Evolutionary conservation across 148 eudicot species (phyloP), one percentile per base, ranked within the genome.

Genomic region (Rhododendron griersonianum): DNA sequence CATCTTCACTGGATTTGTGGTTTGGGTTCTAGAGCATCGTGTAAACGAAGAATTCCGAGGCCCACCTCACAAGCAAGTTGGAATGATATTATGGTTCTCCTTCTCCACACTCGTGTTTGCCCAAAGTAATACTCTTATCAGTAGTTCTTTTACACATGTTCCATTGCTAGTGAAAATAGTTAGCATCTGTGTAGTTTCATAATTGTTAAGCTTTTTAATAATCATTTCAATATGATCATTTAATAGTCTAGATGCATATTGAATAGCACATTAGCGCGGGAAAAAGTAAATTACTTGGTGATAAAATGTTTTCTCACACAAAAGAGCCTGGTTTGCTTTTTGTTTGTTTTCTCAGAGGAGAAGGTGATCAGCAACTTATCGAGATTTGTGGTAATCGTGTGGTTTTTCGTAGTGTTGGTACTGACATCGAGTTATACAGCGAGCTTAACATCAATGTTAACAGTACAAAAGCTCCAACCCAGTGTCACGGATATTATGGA

Each of bases 1-100:
- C 78, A 53, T 95, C 51, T 93, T 88, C 90, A 92, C 90, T 6
- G 97, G 95, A 11, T 90, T 93, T 59, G 93, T 92, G 1, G 91
- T 95, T 67, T 92, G 96, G 97, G 89, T 93, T 11, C 91, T 95
- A 28, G 98, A 94, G 84, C 97, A 94, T 85, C 93, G 93, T 11
- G 88, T 92, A 47, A 94, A 93, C 83, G 84, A 87, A 74, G 93
- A 90, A 73, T 93, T 94, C 59, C 84, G 93, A 79, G 96, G 94
- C 10, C 92, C 95, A 9, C 91, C 92, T 19, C 18, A 13, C 50
- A 55, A 93, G 67, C 98, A 92, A 89, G 89, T 89, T 28, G 95
- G 97, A 44, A 90, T 91, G 78, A 91, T 93, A 30, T 88, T 94
- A 18, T 95, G 92, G 91, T 95, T 94, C 87, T 87, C 97, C 41